Evolutionary conservation across 2,329 filamentous ascomycete genomes (phyloP).

Genomic region (Tolypocladium capitatum): DNA sequence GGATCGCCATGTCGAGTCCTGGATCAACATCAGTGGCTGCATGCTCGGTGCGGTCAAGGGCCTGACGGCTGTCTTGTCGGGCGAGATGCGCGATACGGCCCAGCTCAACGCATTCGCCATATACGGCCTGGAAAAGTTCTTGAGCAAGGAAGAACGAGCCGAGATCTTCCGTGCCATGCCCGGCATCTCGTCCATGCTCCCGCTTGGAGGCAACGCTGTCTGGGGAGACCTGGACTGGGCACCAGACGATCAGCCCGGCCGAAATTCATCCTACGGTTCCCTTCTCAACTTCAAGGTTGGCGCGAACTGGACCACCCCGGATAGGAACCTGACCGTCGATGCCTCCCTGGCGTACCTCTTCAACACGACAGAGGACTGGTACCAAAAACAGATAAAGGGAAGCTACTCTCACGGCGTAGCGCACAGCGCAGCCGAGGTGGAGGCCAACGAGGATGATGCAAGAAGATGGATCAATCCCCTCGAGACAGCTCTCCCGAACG

Average conservation of each 20-base stretch:
- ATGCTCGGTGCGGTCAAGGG: slow-evolving; percentile 94
- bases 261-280: slow-evolving; percentile 62
- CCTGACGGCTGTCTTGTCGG: slow-evolving; percentile 77
- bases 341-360: slow-evolving; percentile 69
- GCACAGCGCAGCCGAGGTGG: slow-evolving; percentile 64
- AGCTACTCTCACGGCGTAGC: slow-evolving; percentile 87
- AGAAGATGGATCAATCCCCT: slow-evolving; percentile 92
- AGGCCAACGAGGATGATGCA: slow-evolving; percentile 63
- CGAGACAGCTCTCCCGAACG: slow-evolving; percentile 73
- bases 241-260: slow-evolving; percentile 69
- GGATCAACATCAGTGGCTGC: slow-evolving; percentile 97
- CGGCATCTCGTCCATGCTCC: slow-evolving; percentile 90
- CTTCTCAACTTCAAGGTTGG: slow-evolving; percentile 70
- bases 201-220: slow-evolving; percentile 83
- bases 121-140: slow-evolving; percentile 90
- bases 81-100: slow-evolving; percentile 96
- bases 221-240: slow-evolving; percentile 86
- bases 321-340: slow-evolving; percentile 67
- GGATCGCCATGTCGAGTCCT: slow-evolving; percentile 75
- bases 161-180: slow-evolving; percentile 97
- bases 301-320: slow-evolving; percentile 49
- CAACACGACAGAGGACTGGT: slow-evolving; percentile 74
- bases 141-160: slow-evolving; percentile 78
- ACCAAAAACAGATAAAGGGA: slow-evolving; percentile 53
- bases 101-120: slow-evolving; percentile 94